Conservation (phyloP, 257 asterid species). For the Nicotiana sylvestris region DNA sequence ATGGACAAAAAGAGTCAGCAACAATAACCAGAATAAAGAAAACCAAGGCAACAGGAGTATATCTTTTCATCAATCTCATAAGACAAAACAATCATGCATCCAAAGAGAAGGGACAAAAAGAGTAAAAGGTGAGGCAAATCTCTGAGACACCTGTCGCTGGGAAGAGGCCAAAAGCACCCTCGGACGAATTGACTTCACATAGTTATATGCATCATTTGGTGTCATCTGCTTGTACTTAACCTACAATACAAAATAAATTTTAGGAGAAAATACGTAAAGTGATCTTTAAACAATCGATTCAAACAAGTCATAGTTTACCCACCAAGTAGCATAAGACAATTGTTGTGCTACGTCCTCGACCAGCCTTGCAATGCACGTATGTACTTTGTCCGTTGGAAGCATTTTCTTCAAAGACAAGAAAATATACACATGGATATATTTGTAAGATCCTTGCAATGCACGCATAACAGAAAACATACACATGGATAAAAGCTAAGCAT, state of each 20-base stretch:
- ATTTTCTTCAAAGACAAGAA: slow-evolving; percentile 23
- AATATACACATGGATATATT: not conserved
- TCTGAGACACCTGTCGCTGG: slow-evolving; percentile 46
- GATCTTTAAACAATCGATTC: slow-evolving; percentile 3
- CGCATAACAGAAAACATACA: not conserved
- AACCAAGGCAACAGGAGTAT: not conserved
- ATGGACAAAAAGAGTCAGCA: slow-evolving; percentile 10
- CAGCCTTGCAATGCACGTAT: slow-evolving; percentile 52
- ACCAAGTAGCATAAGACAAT: slow-evolving; percentile 49
- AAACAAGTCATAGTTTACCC: slow-evolving; percentile 4
- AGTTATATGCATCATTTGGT: slow-evolving; percentile 55
- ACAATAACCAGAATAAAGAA: not conserved
- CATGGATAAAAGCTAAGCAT: not conserved
- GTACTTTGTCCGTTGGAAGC: slow-evolving; percentile 34
- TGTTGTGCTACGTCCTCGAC: slow-evolving; percentile 53
- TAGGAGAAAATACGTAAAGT: not conserved
- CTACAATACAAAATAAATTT: slow-evolving; percentile 22
- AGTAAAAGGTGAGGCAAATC: not conserved
- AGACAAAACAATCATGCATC: not conserved
- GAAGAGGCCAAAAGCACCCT: slow-evolving; percentile 56
- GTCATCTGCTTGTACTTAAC: slow-evolving; percentile 55
- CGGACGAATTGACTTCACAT: slow-evolving; percentile 64
- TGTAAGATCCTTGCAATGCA: too few relatives aligned
- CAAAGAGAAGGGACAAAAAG: not conserved
- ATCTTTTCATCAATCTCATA: not conserved